Evolutionary conservation across 345 rosid species (phyloP), one percentile per base, ranked within the genome.

Genomic region (Aquilaria sinensis): DNA sequence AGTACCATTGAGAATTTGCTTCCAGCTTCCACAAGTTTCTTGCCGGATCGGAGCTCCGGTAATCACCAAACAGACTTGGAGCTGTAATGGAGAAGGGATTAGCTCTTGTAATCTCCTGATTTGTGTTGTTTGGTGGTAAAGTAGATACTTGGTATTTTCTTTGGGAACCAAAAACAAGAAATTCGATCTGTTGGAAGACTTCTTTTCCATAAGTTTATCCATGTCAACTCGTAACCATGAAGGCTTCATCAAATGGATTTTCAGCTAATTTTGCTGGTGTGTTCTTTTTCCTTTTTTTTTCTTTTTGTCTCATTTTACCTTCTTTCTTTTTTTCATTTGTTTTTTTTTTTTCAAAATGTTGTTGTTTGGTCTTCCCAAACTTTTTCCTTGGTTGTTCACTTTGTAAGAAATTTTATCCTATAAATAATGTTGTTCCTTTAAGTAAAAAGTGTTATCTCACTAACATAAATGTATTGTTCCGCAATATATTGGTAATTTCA

Each of bases 241-340:
- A 90, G 92, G 79, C 83, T 81, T 87, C 88, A 69, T 64, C 95
- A 65, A 90, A 85, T 88, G 99, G 95, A 31, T 80, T 76, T 53
- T 48, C 83, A 69, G 67, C 89, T 8, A 87, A 76, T 70, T 74
- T 84, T 56, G 74, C 73, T 43, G 99, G 99, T 94, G 62, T 48
- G 77, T 47, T 47, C 56, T 34, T 32, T 29, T 43, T 33, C 23
- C 23, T 63, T 53, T 4, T 51, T 56, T 15, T 9, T 12, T 56
- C 12, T 2, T 23, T 56, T 56, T 34, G 15, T 2, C 23, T 62
- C 50, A 12, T 33, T 50, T 63, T 53, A 12, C 0, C 41, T 55
- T 55, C 9, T 31, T 55, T 55, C 31, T n/a, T 45, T 45, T n/a
- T 53, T 11, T 23, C 23, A 23, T 23, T 23, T 23, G 0, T 7